Evolutionary conservation across 768 basidiomycete genomes (phyloP).

Genomic region (Leccinum pellstonianum): DNA sequence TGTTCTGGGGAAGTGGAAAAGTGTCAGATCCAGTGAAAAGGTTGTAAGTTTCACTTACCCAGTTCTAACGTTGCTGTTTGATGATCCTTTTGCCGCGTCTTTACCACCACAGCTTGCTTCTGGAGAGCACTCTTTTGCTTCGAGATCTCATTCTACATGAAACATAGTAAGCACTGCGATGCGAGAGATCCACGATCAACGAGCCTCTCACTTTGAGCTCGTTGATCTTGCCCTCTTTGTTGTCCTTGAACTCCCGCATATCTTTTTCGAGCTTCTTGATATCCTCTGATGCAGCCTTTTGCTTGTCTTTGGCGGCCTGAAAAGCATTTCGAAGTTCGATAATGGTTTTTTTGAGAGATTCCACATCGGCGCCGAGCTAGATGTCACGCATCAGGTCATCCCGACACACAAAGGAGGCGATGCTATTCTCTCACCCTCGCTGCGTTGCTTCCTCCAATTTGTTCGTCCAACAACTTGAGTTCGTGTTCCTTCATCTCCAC

Average conservation of each 20-base stretch:
- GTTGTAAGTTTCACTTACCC: slow-evolving; percentile 47
- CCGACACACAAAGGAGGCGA: not conserved
- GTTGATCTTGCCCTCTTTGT: slow-evolving; percentile 95
- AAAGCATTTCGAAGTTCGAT: slow-evolving; percentile 55
- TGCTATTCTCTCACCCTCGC: slow-evolving; percentile 58
- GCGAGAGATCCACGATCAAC: not conserved
- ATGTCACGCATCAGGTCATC: not conserved
- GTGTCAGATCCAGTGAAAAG: not conserved
- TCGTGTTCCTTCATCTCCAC: slow-evolving; percentile 91
- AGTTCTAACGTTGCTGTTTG: slow-evolving; percentile 86
- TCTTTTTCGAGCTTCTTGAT: slow-evolving; percentile 89
- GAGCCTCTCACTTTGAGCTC: slow-evolving; percentile 73
- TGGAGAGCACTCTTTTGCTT: slow-evolving; percentile 80
- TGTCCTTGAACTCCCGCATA: slow-evolving; percentile 98
- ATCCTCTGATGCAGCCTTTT: slow-evolving; percentile 73
- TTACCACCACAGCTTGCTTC: slow-evolving; percentile 78
- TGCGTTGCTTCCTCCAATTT: slow-evolving; percentile 87
- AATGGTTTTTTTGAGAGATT: slow-evolving; percentile 64
- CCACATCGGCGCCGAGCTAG: slow-evolving; percentile 83
- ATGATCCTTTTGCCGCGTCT: slow-evolving; percentile 84
- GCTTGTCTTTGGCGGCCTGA: slow-evolving; percentile 70
- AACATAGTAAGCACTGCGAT: not conserved
- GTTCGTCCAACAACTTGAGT: slow-evolving; percentile 75
- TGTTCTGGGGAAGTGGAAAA: slow-evolving; percentile 18
- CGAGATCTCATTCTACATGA: slow-evolving; percentile 59